Conservation (phyloP, 179 eudicot species). For the Spinacia oleracea region DNA sequence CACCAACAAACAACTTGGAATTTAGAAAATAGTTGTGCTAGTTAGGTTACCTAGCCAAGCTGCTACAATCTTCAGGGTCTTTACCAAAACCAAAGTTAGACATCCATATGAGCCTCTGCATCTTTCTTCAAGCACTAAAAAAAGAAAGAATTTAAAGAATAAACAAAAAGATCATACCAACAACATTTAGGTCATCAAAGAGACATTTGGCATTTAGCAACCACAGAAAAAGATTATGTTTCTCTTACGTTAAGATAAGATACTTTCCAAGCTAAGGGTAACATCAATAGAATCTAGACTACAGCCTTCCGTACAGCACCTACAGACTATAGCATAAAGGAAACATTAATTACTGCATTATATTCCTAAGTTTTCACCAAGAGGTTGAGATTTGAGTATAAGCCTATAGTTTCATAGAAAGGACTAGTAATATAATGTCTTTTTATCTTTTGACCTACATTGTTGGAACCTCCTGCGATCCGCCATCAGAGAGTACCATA, state of each 20-base stretch:
- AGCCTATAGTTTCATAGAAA: not conserved
- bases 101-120: not conserved
- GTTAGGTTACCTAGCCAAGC: conserved; percentile 2
- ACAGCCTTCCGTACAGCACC: not conserved
- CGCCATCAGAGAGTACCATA: not conserved
- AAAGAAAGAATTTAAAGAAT: not conserved
- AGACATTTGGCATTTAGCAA: not conserved
- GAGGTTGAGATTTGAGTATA: not conserved
- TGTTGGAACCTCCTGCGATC: not conserved
- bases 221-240: not conserved
- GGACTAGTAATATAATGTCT: not conserved
- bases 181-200: not conserved
- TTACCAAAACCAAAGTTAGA: not conserved
- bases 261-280: not conserved
- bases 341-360: not conserved
- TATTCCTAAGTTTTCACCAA: not conserved
- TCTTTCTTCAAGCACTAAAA: conserved; percentile 1
- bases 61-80: not conserved
- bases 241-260: not conserved
- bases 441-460: not conserved
- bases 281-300: not conserved
- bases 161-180: not conserved
- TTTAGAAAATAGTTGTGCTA: not conserved
- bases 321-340: not conserved
- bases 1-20: not conserved